Evolutionary conservation across 1,284 basidiomycete genomes (phyloP), one percentile per base, ranked within the genome.

Genomic region (Rhodotorula glutinis): DNA sequence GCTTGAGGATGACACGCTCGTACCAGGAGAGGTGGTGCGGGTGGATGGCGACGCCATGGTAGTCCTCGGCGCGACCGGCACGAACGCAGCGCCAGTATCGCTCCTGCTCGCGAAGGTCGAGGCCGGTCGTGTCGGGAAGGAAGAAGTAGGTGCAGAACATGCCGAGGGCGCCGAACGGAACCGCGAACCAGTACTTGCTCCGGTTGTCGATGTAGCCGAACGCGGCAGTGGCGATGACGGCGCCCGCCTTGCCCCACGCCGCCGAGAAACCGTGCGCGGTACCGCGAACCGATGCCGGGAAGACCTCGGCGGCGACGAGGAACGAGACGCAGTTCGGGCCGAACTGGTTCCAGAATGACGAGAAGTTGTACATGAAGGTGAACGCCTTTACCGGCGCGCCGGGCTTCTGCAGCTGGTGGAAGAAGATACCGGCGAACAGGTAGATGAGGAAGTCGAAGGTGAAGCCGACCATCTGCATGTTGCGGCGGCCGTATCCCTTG

Each of bases 11-110:
- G 44, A 41, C 33, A 10, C 56, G 79, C 77, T 84, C 83, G 67
- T 75, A 84, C 65, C 78, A 74, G 43, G 78, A 79, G 19, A 84
- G 75, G 76, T 84, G 83, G 40, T 82, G 77, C 17, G 80, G 82
- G 78, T 83, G 81, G 53, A 84, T 78, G 40, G 83, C 83, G 63
- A 84, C 80, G 64, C 83, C 83, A 76, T 83, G 82, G 78, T 84
- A 84, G 53, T 82, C 81, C 30, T 77, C 66, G 29, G 78, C 77
- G 30, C 79, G 77, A n/a, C 83, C 83, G 53, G 78, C 75, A 23
- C 81, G 77, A 49, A 84, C 82, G 66, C 79, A 82, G 19, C 78
- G 76, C 82, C 82, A 84, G 79, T 83, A 83, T 0, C 69, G 79
- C 74, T 84, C 83, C 74, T 83, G 82, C 77, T 84, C 83, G 62